Conservation (phyloP, 2,329 filamentous ascomycete species). For the Phaeoacremonium minimum region DNA sequence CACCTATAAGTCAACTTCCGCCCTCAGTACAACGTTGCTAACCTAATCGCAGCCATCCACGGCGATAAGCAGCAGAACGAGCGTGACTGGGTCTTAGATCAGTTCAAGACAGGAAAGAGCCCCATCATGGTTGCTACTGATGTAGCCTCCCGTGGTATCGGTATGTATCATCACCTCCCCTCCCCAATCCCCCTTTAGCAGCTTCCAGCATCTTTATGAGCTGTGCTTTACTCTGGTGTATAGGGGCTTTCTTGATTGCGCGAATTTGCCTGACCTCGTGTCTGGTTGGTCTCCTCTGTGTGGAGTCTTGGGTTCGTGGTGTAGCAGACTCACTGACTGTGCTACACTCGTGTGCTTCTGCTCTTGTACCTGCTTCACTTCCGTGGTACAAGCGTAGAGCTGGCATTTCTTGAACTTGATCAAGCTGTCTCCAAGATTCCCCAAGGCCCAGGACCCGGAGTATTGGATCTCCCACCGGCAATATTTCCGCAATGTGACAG, state of each 20-base stretch:
- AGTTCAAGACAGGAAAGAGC: constrained; percentile 99
- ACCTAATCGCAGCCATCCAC: no score
- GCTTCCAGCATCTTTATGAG: constrained; percentile 56
- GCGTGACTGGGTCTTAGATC: constrained; percentile 98
- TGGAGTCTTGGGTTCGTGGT: constrained; percentile 84
- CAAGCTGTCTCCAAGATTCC: constrained; percentile 64
- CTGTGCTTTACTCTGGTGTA: constrained; percentile 90
- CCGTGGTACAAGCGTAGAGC: constrained; percentile 72
- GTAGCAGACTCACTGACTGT: constrained; percentile 49
- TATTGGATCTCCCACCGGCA: constrained; percentile 45
- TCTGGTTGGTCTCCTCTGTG: constrained; percentile 75
- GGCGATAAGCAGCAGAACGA: constrained; percentile 99
- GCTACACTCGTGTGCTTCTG: constrained; percentile 74
- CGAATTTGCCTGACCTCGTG: constrained; percentile 87
- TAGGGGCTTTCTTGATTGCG: constrained; percentile 83
- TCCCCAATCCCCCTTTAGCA: constrained; percentile 38
- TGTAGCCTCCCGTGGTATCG: constrained; percentile 99
- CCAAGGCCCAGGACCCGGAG: constrained; percentile 53
- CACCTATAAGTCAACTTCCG: no score
- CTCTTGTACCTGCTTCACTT: constrained; percentile 61
- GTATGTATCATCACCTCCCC: constrained; percentile 76
- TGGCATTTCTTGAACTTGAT: constrained; percentile 73
- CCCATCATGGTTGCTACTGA: constrained; percentile 99
- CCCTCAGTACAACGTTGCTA: no score
- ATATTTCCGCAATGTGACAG: constrained; percentile 54